phyloP scores from a whole-genome alignment of 2,329 filamentous ascomycete genomes.

The Aquanectria penicillioides region DNA sequence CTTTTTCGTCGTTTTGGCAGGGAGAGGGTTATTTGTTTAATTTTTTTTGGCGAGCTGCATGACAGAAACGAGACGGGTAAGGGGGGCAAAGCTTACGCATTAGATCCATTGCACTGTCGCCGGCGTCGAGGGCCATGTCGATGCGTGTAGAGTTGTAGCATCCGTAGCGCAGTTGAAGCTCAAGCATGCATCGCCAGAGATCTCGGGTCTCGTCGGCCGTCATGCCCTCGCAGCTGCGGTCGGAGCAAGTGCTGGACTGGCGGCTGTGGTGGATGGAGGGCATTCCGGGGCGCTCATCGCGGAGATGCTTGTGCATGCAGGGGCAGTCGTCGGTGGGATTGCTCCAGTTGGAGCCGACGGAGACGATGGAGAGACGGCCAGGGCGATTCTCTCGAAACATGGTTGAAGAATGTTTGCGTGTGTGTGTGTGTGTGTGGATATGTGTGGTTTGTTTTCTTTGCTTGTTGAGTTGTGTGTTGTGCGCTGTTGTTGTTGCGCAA shows the following conservation, averaged over 20 bases:
- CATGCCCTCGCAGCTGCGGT: conserved; percentile 46
- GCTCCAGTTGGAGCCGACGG: conserved; percentile 30
- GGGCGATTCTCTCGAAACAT: conserved; percentile 39
- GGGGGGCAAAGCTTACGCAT: conserved; percentile 53
- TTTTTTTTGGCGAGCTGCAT: background rate
- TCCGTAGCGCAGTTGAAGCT: conserved; percentile 56
- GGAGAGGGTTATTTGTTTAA: too few species aligned
- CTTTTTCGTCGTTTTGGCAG: too few species aligned
- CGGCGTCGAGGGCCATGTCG: conserved; percentile 56
- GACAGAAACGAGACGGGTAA: background rate
- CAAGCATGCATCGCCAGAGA: conserved; percentile 60
- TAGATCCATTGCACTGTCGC: conserved; percentile 50
- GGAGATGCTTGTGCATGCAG: conserved; percentile 25
- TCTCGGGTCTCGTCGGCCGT: conserved; percentile 51
- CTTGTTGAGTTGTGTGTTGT: too few species aligned
- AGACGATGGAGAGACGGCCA: conserved; percentile 31
- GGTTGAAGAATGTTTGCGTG: conserved; percentile 9
- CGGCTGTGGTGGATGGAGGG: conserved; percentile 28
- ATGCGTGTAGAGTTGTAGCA: conserved; percentile 62
- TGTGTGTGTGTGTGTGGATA: background rate
- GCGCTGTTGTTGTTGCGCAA: too few species aligned
- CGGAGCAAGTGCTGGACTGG: conserved; percentile 43
- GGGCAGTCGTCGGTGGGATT: conserved; percentile 27
- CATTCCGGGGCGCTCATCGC: conserved; percentile 11
- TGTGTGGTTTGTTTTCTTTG: background rate